These are phyloP conservation scores for Aspergillus sp. DNA, from an alignment of 2,329 filamentous ascomycete genomes.

Conservation along the genomic window DNA sequence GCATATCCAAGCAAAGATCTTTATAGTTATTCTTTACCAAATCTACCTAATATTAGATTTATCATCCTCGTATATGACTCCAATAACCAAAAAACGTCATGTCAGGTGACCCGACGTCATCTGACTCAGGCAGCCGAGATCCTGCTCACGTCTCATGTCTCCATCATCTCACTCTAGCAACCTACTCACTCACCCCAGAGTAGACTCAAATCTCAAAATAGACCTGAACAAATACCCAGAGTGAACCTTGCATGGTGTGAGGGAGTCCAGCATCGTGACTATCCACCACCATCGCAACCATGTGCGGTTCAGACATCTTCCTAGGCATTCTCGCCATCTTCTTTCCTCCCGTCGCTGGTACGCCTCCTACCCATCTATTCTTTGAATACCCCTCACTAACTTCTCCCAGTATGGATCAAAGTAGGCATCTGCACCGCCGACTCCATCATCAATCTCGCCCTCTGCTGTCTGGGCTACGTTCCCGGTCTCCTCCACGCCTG, in stretches of 20 bases:
- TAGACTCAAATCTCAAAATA: neutral
- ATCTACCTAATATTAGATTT: too few species aligned
- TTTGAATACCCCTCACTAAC: constrained; percentile 29
- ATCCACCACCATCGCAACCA: constrained; percentile 26
- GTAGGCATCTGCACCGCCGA: constrained; percentile 88
- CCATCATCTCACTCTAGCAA: neutral
- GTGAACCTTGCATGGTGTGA: constrained; percentile 3
- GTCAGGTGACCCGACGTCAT: constrained; percentile 14
- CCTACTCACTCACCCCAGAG: too few species aligned
- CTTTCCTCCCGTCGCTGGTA: constrained; percentile 59
- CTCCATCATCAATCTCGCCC: constrained; percentile 90
- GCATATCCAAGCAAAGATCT: too few species aligned
- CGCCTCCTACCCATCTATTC: constrained; percentile 20
- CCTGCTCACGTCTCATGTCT: neutral
- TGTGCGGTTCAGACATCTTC: constrained; percentile 62
- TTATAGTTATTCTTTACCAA: too few species aligned
- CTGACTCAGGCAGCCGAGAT: constrained; percentile 6
- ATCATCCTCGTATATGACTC: too few species aligned
- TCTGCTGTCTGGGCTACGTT: constrained; percentile 74
- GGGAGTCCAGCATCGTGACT: neutral
- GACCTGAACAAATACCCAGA: too few species aligned
- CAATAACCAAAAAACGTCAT: neutral
- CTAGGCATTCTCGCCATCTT: constrained; percentile 59
- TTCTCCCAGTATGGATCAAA: constrained; percentile 83
- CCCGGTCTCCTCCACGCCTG: constrained; percentile 91